Evolutionary conservation across 2,329 filamentous ascomycete genomes (phyloP), one percentile per base, ranked within the genome.

Genomic region (Pseudogymnoascus sp.): DNA sequence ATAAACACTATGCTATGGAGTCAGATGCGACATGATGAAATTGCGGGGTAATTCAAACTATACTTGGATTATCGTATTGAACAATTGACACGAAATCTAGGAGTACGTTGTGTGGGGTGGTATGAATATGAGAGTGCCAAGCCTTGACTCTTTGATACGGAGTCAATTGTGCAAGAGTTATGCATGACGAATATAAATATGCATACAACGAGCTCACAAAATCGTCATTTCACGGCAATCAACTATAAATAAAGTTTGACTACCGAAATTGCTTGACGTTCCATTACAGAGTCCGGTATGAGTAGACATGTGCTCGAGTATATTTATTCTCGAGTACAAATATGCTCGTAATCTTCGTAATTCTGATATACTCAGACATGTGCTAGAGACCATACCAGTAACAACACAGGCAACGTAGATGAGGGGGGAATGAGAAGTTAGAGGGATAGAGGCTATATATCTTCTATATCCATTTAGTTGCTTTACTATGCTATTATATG

Each of bases 81-180:
- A 55, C 9, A 33, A 18, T 11, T 55, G 49, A 55, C 49, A 55
- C 49, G 28, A 11, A 55, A 55, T 55, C 28, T 1, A 55, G 14
- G 49, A 55, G 28, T 55, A 35, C 11, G 49, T 33, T 55, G 28
- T 35, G 49, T 21, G 49, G 28, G n/a, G 49, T 52, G 49, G 38
- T 9, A 41, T 41, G 38, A 41, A 41, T 41, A 21, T 41, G 41
- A 45, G 41, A 45, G 41, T 45, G 41, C 41, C 41, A 45, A 45
- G 41, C 41, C 21, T n/a, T 45, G 41, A 45, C 41, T 45, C 41
- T 45, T 45, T n/a, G 41, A 45, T 25, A 45, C 14, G 41, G 41
- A 45, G 41, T 45, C 41, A 45, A 45, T 45, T 45, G 41, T 45
- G 41, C 38, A 41, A 45, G 21, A 25, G 41, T 45, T 45, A 45